Conservation (phyloP, 2,329 filamentous ascomycete genomes). For the Lachnellula hyalina region DNA sequence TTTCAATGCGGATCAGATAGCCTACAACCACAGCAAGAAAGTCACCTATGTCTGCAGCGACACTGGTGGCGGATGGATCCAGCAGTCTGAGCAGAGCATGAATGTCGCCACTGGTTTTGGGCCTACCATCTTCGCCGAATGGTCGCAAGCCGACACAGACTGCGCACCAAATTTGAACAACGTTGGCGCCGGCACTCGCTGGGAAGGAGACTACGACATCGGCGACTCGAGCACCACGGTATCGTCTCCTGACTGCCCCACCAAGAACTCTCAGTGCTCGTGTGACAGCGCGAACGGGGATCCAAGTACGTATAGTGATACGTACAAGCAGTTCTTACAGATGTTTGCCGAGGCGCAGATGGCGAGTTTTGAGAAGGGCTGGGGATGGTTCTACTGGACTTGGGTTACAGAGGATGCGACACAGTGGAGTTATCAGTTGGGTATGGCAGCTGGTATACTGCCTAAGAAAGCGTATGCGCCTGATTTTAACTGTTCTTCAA, state of each 20-base stretch:
- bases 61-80: conserved; percentile 60
- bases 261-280: conserved; percentile 60
- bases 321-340: conserved; percentile 79
- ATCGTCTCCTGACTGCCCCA: conserved; percentile 68
- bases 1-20: conserved; percentile 87
- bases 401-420: conserved; percentile 83
- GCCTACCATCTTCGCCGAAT: conserved; percentile 91
- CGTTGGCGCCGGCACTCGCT: conserved; percentile 80
- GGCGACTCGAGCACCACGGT: conserved; percentile 52
- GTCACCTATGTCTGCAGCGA: conserved; percentile 74
- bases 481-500: conserved; percentile 59
- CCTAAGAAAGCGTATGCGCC: conserved; percentile 68
- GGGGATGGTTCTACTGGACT: conserved; percentile 99
- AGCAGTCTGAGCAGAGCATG: conserved; percentile 69
- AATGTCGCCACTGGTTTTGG: conserved; percentile 76
- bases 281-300: conserved; percentile 75
- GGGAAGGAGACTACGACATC: conserved; percentile 80
- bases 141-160: conserved; percentile 96
- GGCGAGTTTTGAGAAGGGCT: conserved; percentile 84
- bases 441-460: conserved; percentile 71
- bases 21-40: conserved; percentile 75
- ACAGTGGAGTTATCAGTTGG: conserved; percentile 90
- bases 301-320: conserved; percentile 57
- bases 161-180: conserved; percentile 85
- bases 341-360: conserved; percentile 97